phyloP scores from a whole-genome alignment of 1,284 basidiomycete genomes.

The Caloboletus inedulis region DNA sequence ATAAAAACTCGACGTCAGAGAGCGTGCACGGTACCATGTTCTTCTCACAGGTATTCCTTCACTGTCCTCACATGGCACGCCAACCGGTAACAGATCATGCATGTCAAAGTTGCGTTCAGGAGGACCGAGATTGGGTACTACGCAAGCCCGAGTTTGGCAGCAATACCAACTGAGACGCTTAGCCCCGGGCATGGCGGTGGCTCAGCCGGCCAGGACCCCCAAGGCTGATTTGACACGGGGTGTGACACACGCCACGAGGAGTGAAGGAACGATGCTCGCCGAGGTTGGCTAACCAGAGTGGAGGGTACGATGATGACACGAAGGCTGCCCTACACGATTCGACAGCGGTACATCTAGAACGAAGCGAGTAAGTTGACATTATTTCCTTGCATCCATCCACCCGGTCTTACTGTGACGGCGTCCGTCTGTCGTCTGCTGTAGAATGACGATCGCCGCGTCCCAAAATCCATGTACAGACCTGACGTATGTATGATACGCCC shows the following conservation, averaged over 20 bases:
- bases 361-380: background rate
- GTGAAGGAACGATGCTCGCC: constrained; percentile 4
- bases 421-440: constrained; percentile 4
- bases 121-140: constrained; percentile 2
- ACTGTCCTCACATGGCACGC: background rate
- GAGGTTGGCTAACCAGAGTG: constrained; percentile 12
- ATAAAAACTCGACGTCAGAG: too few relatives aligned
- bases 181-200: background rate
- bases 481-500: background rate
- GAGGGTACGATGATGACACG: constrained; percentile 8
- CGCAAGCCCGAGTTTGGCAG: background rate
- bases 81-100: constrained; percentile 17
- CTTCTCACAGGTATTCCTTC: too few relatives aligned
- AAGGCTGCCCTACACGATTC: constrained; percentile 8
- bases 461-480: constrained; percentile 2
- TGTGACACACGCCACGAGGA: background rate
- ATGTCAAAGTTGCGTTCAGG: constrained; percentile 7
- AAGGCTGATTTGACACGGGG: too few relatives aligned
- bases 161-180: background rate
- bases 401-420: constrained; percentile 8
- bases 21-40: too few relatives aligned
- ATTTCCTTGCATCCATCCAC: too few relatives aligned
- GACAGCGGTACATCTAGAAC: constrained; percentile 17
- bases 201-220: too few relatives aligned
- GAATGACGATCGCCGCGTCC: background rate